Conservation (phyloP, 495 filamentous ascomycete genomes). For the Penicillium verhagenii region DNA sequence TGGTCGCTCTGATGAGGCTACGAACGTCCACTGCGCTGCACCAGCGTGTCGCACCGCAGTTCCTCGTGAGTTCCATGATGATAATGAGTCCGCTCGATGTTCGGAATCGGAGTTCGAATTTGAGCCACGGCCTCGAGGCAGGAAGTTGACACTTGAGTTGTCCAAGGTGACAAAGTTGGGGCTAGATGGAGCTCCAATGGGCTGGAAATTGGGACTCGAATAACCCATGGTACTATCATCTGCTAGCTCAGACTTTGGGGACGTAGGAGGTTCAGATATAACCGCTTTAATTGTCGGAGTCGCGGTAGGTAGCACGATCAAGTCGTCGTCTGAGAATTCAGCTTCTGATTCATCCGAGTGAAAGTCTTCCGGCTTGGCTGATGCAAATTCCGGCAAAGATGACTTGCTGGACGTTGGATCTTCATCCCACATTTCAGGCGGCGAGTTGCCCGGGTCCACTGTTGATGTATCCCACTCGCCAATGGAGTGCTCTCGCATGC, state of each 20-base stretch:
- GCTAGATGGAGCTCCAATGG: conserved; percentile 44
- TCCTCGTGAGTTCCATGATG: conserved; percentile 49
- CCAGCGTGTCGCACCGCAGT: conserved; percentile 45
- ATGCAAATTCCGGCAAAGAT: conserved; percentile 35
- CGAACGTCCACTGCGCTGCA: conserved; percentile 37
- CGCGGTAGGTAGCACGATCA: conserved; percentile 31
- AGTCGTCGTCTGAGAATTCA: conserved; percentile 42
- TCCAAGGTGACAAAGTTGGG: conserved; percentile 45
- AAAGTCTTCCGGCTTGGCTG: conserved; percentile 24
- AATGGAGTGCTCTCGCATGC: conserved; percentile 31
- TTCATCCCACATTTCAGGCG: conserved; percentile 46
- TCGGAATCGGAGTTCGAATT: conserved; percentile 40
- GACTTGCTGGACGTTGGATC: conserved; percentile 45
- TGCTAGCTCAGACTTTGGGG: conserved; percentile 14
- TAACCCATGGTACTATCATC: conserved; percentile 26
- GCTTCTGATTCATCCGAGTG: conserved; percentile 24
- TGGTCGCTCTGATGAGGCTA: conserved; percentile 36
- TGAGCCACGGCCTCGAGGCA: conserved; percentile 33
- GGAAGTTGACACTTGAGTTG: conserved; percentile 44
- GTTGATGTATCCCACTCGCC: conserved; percentile 44
- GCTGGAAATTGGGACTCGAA: conserved; percentile 45
- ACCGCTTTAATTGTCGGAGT: conserved; percentile 47
- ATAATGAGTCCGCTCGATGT: conserved; percentile 44
- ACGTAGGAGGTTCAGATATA: conserved; percentile 28
- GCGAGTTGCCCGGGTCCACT: conserved; percentile 40